Evolutionary conservation across 169 alveolate species (phyloP).

Genomic region (Perkinsus olseni): DNA sequence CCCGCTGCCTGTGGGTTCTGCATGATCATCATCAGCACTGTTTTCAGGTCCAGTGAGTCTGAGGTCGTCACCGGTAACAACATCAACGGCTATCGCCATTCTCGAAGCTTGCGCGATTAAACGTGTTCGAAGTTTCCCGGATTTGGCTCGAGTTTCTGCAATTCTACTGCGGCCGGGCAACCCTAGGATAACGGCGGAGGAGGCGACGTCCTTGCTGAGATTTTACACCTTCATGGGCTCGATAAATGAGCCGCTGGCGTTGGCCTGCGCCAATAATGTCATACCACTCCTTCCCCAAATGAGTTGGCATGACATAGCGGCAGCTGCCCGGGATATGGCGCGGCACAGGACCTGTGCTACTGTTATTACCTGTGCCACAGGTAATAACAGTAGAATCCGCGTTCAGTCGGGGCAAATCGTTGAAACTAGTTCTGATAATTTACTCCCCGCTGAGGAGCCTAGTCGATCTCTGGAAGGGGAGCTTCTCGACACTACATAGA

Average conservation of each 20-base stretch:
- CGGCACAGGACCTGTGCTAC: neutral
- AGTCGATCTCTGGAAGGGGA: too few species aligned
- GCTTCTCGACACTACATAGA: too few species aligned
- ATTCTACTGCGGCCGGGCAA: neutral
- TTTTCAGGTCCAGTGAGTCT: neutral
- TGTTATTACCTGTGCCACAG: neutral
- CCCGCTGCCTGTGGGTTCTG: too few species aligned
- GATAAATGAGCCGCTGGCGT: neutral
- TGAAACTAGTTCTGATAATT: too few species aligned
- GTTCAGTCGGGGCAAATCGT: neutral
- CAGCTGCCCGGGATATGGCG: neutral
- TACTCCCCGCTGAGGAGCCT: too few species aligned
- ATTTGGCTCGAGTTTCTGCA: neutral
- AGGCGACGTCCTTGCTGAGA: neutral
- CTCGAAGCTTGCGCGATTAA: neutral
- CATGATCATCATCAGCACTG: too few species aligned
- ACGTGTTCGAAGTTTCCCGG: neutral
- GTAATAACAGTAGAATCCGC: neutral
- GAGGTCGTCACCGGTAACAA: neutral
- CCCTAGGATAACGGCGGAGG: neutral
- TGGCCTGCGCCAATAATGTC: neutral
- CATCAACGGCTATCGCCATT: neutral
- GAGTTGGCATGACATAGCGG: neutral
- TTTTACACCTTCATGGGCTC: neutral
- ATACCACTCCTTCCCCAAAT: neutral